Evolutionary conservation across 805 yeast genomes (phyloP), one percentile per base, ranked within the genome.

Genomic region (Candida sithepensis): DNA sequence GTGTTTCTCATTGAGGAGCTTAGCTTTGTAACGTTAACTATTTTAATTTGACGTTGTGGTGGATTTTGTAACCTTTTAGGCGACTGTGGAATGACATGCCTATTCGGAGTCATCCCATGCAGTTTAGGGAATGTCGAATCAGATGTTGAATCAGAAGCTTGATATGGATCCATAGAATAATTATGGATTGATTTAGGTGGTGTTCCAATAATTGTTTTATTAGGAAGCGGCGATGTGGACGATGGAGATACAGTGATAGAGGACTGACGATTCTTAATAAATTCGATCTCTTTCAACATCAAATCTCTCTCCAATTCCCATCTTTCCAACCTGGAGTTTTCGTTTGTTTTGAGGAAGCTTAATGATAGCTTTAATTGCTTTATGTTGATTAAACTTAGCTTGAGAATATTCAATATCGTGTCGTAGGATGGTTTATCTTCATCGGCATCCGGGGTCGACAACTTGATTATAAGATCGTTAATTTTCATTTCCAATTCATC

Each of bases 401-500:
- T 59, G 18, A 58, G 38, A 10, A 52, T 37, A 19, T 45, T 47
- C 5, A 53, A 30, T 7, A 49, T 36, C 26, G 53, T 54, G 2
- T 45, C 52, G 14, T 21, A 37, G 20, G 36, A 22, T 36, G 30
- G 30, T 41, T 40, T 14, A 13, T 10, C 12, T 7, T 13, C 32
- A 2, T 16, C 10, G n/a, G 44, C 39, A 19, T 48, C 49, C 1
- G 41, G 19, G 18, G 32, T 22, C 4, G 47, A 36, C 28, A 53
- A 34, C 26, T 46, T 55, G 20, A 24, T 12, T 16, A 55, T 53
- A 20, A 55, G 42, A 32, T 41, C 39, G 20, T 39, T 48, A 36
- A 55, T 32, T 30, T 41, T 54, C 47, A 16, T 46, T 51, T 49
- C 67, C 51, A 56, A 62, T 57, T 34, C 56, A 57, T 37, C 70